These are phyloP conservation scores for Fraxinus angustifolia DNA, from an alignment of 305 asterid species.

Conservation along the genomic window DNA sequence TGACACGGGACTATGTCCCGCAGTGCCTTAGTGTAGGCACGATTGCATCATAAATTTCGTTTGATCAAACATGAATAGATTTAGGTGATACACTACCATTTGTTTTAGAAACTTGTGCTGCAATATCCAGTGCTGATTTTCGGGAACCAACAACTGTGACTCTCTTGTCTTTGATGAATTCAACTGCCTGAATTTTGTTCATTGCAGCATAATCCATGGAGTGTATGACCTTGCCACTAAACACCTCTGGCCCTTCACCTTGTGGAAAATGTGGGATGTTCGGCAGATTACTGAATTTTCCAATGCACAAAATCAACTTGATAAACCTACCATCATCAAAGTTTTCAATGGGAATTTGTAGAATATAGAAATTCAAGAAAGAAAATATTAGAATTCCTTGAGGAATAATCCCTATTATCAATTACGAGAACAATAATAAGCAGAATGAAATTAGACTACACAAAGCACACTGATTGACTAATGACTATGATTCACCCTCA, in stretches of 20 bases:
- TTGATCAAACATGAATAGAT: neutral
- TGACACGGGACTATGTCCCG: neutral
- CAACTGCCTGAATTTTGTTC: conserved; percentile 40
- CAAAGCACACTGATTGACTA: neutral
- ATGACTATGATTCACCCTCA: no score
- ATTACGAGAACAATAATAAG: no score
- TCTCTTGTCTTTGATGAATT: conserved; percentile 37
- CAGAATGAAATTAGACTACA: neutral
- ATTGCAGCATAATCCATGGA: conserved; percentile 59
- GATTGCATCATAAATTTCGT: neutral
- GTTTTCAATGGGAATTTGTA: neutral
- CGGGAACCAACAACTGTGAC: conserved; percentile 56
- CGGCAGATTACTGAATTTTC: conserved; percentile 52
- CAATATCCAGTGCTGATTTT: conserved; percentile 64
- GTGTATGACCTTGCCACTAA: conserved; percentile 45
- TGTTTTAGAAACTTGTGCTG: conserved; percentile 38
- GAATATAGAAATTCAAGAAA: neutral
- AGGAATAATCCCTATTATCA: no score
- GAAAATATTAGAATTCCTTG: neutral
- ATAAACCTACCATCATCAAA: conserved; percentile 32
- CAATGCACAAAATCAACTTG: conserved; percentile 52
- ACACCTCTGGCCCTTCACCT: conserved; percentile 29
- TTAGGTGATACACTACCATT: conserved; percentile 31
- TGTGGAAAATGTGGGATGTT: conserved; percentile 37
- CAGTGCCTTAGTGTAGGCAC: neutral